phyloP scores from a whole-genome alignment of 2,329 filamentous ascomycete genomes.

The Sclerotinia sclerotiorum region DNA sequence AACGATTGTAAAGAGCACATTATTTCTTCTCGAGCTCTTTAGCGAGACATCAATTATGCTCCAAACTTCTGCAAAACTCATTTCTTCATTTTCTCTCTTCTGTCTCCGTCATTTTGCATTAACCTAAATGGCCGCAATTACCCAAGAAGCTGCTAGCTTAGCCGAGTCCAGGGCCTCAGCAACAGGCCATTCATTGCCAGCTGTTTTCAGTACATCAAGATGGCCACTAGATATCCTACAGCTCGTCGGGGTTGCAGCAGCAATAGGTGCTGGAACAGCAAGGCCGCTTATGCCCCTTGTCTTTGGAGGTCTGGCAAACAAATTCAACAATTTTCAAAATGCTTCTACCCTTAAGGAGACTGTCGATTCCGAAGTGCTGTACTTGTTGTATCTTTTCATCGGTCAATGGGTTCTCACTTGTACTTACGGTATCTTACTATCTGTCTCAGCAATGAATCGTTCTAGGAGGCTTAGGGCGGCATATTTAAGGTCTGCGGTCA shows the following conservation, averaged over 20 bases:
- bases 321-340: constrained; percentile 18
- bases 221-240: neutral
- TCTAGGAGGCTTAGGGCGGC: constrained; percentile 10
- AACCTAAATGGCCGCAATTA: neutral
- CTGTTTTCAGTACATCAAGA: neutral
- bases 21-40: too few relatives aligned
- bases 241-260: constrained; percentile 27
- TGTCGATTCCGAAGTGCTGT: constrained; percentile 10
- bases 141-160: neutral
- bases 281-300: constrained; percentile 57
- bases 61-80: too few relatives aligned
- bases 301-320: constrained; percentile 66
- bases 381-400: constrained; percentile 23
- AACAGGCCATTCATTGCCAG: neutral
- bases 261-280: constrained; percentile 57
- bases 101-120: neutral
- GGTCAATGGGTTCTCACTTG: constrained; percentile 15
- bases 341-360: neutral
- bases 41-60: too few relatives aligned
- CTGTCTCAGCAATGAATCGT: constrained; percentile 20
- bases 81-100: too few relatives aligned
- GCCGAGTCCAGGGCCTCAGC: neutral
- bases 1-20: too few relatives aligned
- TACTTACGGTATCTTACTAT: constrained; percentile 15
- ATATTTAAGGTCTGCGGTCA: constrained; percentile 18